Base-by-base conservation (phyloP, 257 asterid genomes). In the Voacanga thouarsii region DNA sequence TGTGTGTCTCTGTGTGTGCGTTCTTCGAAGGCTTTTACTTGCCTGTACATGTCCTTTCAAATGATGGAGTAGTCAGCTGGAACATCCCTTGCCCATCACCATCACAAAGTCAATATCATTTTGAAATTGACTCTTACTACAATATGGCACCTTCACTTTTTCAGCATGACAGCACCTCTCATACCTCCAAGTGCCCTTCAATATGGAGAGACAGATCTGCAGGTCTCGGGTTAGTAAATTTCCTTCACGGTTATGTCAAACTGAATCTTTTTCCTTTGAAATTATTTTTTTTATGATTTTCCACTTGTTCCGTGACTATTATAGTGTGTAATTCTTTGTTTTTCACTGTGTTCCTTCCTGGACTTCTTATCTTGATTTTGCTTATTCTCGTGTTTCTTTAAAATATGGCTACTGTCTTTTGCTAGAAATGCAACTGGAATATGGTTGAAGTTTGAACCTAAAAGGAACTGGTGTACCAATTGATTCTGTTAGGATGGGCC, bases 121-220 rank as follows among this genome's bases (percentile, higher is more conserved):
- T 16, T 43, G 41, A 19, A 71, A 47, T 16, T 51, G 53, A 60
- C 59, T 76, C 75, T 56, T 57, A 41, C 56, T 74, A 75, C 67
- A 30, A 33, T 41, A 47, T 71, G 56, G 12, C 30, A 26, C 4
- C 47, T 33, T 55, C 37, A 45, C 56, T 74, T 81, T 78, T 69
- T 61, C 86, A 84, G 99, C 86, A 92, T 96, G 97, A 92, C 99
- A 56, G 98, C 99, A 81, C 99, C 99, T 81, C 75, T 89, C 64
- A 96, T 96, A 84, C 97, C 97, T 76, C 86, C 91, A 83, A 84
- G 92, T 74, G 94, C 99, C 80, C 97, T 93, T 64, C 75, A 76
- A 76, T 83, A 37, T 68, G 99, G 99, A 80, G 99, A 96, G 88
- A 79, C 98, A 45, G 68, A 90, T 88, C 28, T 96, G 88, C 87